Percentiles rank a stretch among this genome's conserved stretches.
These are phyloP conservation scores for Aspergillus pseudonomiae DNA, from an alignment of 2,329 filamentous ascomycete species.

Conservation along the genomic window DNA sequence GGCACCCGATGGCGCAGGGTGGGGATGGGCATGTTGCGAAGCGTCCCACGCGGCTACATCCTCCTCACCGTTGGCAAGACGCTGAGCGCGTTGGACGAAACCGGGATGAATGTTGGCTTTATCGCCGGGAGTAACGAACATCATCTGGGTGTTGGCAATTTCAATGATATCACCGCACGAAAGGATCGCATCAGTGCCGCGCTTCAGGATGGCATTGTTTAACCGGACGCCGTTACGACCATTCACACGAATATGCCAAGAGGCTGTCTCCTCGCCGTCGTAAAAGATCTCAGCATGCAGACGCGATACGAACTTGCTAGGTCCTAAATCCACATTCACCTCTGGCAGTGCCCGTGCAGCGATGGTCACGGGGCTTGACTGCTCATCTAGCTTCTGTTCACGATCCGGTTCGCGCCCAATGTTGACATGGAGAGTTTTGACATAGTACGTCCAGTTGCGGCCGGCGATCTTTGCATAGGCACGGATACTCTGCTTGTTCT, in stretches of 20 bases:
- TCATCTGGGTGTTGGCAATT: conserved; percentile 93
- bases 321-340: conserved; percentile 86
- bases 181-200: conserved; percentile 67
- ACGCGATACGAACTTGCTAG: conserved; percentile 78
- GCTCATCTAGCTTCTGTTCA: conserved; percentile 45
- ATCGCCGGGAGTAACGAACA: conserved; percentile 89
- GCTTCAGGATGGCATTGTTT: conserved; percentile 72
- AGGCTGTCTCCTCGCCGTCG: conserved; percentile 62
- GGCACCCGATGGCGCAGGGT: conserved; percentile 19
- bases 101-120: conserved; percentile 68
- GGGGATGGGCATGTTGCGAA: conserved; percentile 43
- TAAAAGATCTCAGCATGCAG: conserved; percentile 76
- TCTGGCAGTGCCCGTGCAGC: conserved; percentile 49
- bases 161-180: conserved; percentile 89
- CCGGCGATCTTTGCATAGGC: conserved; percentile 56
- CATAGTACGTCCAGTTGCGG: conserved; percentile 56
- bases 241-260: conserved; percentile 84
- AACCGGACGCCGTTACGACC: conserved; percentile 90
- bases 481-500: conserved; percentile 50
- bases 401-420: conserved; percentile 54
- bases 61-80: conserved; percentile 45
- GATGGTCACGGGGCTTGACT: conserved; percentile 51
- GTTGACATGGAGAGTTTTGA: conserved; percentile 52
- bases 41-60: conserved; percentile 40
- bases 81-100: conserved; percentile 70